Evolutionary conservation across 2,329 filamentous ascomycete species (phyloP).

Genomic region (Diaporthe citrichinensis): DNA sequence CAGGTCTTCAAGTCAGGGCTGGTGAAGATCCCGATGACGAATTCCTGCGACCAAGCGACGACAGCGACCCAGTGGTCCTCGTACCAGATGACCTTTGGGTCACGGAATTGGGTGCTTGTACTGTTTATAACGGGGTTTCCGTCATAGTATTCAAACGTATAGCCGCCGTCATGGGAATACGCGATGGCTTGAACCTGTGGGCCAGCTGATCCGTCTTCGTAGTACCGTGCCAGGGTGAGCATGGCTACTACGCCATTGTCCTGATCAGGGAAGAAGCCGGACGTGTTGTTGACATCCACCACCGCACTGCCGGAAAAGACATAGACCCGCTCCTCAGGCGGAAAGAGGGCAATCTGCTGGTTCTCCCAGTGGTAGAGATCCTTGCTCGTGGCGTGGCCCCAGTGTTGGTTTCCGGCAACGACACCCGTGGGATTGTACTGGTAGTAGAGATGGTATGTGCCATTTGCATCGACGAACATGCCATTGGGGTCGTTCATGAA

Average conservation of each 20-base stretch:
- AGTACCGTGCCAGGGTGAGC: conserved; percentile 57
- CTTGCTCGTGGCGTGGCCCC: conserved; percentile 75
- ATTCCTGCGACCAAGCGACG: conserved; percentile 67
- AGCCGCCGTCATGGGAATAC: conserved; percentile 73
- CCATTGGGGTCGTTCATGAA: conserved; percentile 77
- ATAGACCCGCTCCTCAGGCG: conserved; percentile 57
- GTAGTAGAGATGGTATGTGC: conserved; percentile 76
- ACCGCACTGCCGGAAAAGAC: conserved; percentile 71
- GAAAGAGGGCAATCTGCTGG: conserved; percentile 73
- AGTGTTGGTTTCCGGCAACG: conserved; percentile 70
- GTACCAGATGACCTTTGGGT: conserved; percentile 76
- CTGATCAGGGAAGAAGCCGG: conserved; percentile 73
- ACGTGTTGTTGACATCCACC: conserved; percentile 74
- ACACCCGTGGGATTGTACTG: conserved; percentile 58
- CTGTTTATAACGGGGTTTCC: conserved; percentile 73
- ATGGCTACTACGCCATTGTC: conserved; percentile 68
- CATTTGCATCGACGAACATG: conserved; percentile 70
- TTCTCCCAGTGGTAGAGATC: conserved; percentile 77
- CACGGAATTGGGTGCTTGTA: conserved; percentile 70
- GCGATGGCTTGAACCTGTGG: conserved; percentile 71
- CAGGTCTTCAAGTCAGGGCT: conserved; percentile 71
- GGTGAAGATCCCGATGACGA: conserved; percentile 72
- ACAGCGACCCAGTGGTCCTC: conserved; percentile 70
- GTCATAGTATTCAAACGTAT: conserved; percentile 71
- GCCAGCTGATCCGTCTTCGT: conserved; percentile 54